A percentile compares a stretch with the other conserved stretches of the same genome.
These are phyloP conservation scores for Corymbia citriodora DNA, from an alignment of 441 rosid species.

Conservation along the genomic window DNA sequence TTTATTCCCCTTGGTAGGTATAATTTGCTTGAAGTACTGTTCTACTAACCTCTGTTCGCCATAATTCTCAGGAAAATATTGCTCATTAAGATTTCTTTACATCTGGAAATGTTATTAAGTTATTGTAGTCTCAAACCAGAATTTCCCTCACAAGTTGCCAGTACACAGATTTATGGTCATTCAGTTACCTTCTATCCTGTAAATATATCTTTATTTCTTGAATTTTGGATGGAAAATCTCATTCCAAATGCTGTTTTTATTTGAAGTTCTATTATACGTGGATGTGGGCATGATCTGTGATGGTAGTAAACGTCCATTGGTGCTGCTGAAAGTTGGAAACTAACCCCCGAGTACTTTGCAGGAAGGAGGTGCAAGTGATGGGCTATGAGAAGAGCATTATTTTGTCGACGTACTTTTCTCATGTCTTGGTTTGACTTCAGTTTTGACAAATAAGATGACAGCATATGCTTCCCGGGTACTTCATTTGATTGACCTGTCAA, in stretches of 20 bases:
- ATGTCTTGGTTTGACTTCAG: conserved; percentile 1
- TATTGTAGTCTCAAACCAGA: background rate
- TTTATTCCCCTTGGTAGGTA: conserved; percentile 71
- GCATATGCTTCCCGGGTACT: background rate
- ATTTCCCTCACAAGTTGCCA: background rate
- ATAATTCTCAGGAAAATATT: background rate
- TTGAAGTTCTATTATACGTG: background rate
- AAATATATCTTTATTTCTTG: background rate
- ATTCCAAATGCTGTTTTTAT: background rate
- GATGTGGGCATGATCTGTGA: background rate
- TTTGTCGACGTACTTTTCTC: conserved; percentile 53
- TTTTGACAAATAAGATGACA: background rate
- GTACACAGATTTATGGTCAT: background rate
- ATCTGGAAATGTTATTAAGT: background rate
- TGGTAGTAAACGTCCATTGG: background rate
- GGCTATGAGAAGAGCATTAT: conserved; percentile 35
- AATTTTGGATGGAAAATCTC: background rate
- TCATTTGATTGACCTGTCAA: background rate
- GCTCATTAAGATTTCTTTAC: background rate
- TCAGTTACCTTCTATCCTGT: background rate
- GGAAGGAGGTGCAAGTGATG: conserved; percentile 61
- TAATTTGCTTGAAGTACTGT: background rate
- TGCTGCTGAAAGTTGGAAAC: background rate
- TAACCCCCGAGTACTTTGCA: conserved; percentile 19
- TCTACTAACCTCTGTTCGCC: background rate